These are phyloP conservation scores for Alternaria alternata DNA, from an alignment of 2,329 filamentous ascomycete genomes.

Conservation along the genomic window DNA sequence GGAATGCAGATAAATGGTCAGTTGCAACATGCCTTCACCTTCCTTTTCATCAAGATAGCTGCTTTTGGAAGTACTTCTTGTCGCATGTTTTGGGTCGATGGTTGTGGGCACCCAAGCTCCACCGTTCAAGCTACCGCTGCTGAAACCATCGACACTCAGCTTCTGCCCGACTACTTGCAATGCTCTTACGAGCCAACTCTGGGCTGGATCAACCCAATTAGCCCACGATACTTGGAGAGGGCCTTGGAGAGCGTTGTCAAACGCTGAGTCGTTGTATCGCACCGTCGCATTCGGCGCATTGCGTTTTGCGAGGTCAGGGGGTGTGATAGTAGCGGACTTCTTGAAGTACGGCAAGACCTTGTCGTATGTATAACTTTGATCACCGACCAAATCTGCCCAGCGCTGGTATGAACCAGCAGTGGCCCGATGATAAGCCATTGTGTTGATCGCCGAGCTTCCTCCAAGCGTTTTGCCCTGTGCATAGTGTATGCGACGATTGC, in stretches of 20 bases:
- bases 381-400: conserved; percentile 45
- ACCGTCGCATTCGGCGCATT: conserved; percentile 31
- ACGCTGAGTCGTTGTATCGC: conserved; percentile 25
- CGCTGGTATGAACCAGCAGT: conserved; percentile 31
- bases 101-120: conserved; percentile 37
- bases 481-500: conserved; percentile 40
- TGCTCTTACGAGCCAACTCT: conserved; percentile 12
- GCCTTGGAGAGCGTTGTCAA: conserved; percentile 22
- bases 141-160: conserved; percentile 28
- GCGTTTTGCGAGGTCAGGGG: conserved; percentile 33
- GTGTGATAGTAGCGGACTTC: conserved; percentile 37
- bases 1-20: no score
- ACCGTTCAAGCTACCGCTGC: conserved; percentile 32
- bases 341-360: conserved; percentile 42
- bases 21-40: no score
- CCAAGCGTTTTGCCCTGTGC: conserved; percentile 45
- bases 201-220: not conserved
- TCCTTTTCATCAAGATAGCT: no score
- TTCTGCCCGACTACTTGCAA: conserved; percentile 33
- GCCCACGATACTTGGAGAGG: conserved; percentile 39
- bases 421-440: conserved; percentile 37
- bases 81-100: conserved; percentile 37
- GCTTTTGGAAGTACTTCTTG: not conserved
- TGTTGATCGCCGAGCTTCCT: conserved; percentile 38
- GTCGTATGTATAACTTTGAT: conserved; percentile 40